Evolutionary conservation across 2,329 filamentous ascomycete genomes (phyloP), one percentile per base, ranked within the genome.

Genomic region (Pseudogymnoascus pannorum): DNA sequence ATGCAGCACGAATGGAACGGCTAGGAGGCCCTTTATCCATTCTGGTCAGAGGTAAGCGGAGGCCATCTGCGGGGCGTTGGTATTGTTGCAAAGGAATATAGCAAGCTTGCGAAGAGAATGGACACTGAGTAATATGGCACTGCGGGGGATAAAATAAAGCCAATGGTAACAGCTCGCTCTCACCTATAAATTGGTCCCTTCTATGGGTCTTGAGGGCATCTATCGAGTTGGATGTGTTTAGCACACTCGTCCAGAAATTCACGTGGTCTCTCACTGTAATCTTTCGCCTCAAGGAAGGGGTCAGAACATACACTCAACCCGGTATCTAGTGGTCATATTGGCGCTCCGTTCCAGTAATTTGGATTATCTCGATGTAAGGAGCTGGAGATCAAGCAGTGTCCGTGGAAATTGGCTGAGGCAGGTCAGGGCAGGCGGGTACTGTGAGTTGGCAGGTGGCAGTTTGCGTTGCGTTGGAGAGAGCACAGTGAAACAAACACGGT

Each of bases 21-120:
- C 94, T 11, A 97, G 80, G 3, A 97, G 83, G 38, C 88, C 90
- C 77, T 99, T 97, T 79, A 97, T 91, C 93, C 93, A 97, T 87
- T 96, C 91, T 86, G 69, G 64, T 58, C 64, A 40, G 51, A 60
- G 24, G 51, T 62, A 60, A 62, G 61, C 40, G 59, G n/a, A 40
- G 40, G 20, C 35, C 9, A 31, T 35, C 48, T n/a, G 9, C 12
- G 18, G 18, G 59, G 35, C 18, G 5, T 20, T 31, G 16, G 20
- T 11, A 14, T 58, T 22, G 12, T n/a, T n/a, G 11, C 7, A 35
- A 6, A 8, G 38, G 26, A 33, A 60, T 48, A 20, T 20, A 29
- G 54, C 31, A 31, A 59, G 22, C 14, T 24, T 44, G 57, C 22
- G 48, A 51, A 12, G 42, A 38, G 42, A 18, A 57, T 22, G 16